Conservation (phyloP, 1,139 yeast genomes). For the Yamadazyma jaroonii region DNA sequence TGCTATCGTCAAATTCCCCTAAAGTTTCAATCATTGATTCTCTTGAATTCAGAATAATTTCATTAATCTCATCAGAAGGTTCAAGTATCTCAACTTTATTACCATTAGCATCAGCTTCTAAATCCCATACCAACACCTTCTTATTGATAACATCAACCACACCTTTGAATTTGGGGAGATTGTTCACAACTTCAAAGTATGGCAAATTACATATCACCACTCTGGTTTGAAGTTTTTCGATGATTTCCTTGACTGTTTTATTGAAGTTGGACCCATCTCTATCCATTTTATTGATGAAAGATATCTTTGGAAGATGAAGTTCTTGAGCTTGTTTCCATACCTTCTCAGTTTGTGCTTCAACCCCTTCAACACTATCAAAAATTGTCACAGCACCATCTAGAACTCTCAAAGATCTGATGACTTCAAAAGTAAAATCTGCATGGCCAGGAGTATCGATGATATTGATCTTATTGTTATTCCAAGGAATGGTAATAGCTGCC, state of each 20-base stretch:
- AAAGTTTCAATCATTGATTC: slow-evolving; percentile 80
- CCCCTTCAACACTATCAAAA: slow-evolving; percentile 95
- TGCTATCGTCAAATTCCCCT: slow-evolving; percentile 74
- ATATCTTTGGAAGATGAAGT: slow-evolving; percentile 66
- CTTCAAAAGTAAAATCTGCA: slow-evolving; percentile 96
- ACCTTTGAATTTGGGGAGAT: slow-evolving; percentile 62
- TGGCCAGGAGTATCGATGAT: slow-evolving; percentile 98
- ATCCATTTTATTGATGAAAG: slow-evolving; percentile 93
- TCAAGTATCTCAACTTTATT: slow-evolving; percentile 48
- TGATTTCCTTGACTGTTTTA: slow-evolving; percentile 81
- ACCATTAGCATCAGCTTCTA: slow-evolving; percentile 48
- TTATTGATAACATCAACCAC: slow-evolving; percentile 76
- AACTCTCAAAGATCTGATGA: slow-evolving; percentile 81
- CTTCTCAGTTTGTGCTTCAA: slow-evolving; percentile 95
- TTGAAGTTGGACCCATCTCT: slow-evolving; percentile 94
- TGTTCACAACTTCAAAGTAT: slow-evolving; percentile 44
- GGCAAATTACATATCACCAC: slow-evolving; percentile 82
- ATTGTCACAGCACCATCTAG: slow-evolving; percentile 93
- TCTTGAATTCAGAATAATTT: slow-evolving; percentile 56
- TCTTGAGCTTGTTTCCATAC: slow-evolving; percentile 88
- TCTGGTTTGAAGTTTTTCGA: slow-evolving; percentile 70
- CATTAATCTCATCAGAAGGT: slow-evolving; percentile 31
- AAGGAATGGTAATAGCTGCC: slow-evolving; percentile 90
- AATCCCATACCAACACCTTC: slow-evolving; percentile 63
- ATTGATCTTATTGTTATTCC: slow-evolving; percentile 77